phyloP scores from a whole-genome alignment of 2,329 filamentous ascomycete genomes.

The Rhynchosporium secalis region DNA sequence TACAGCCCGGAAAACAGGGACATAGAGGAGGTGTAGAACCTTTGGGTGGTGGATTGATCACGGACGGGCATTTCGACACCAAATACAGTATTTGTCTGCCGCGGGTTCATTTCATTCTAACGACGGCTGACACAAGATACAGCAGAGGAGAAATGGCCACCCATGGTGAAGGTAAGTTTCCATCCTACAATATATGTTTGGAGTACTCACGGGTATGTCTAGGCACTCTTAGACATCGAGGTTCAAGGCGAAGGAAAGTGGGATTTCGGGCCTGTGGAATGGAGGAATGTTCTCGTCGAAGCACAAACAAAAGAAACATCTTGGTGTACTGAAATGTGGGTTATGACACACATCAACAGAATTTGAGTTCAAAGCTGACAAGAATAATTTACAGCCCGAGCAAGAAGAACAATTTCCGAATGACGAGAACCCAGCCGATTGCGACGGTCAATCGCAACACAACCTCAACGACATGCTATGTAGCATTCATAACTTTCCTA shows the following conservation, averaged over 20 bases:
- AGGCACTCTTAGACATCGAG: slow-evolving; percentile 9
- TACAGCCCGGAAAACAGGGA: background rate
- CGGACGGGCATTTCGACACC: slow-evolving; percentile 9
- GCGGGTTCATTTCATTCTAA: too few relatives aligned
- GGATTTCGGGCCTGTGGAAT: slow-evolving; percentile 10
- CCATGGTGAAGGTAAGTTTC: background rate
- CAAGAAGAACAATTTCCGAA: background rate
- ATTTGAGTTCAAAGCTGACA: background rate
- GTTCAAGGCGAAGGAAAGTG: slow-evolving; percentile 1
- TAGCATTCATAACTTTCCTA: slow-evolving; percentile 5
- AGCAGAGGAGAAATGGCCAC: slow-evolving; percentile 1
- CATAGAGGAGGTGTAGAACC: background rate
- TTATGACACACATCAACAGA: background rate
- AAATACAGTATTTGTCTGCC: background rate
- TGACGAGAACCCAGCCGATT: slow-evolving; percentile 2
- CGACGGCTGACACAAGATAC: background rate
- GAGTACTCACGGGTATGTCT: background rate
- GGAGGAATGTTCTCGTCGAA: slow-evolving; percentile 12
- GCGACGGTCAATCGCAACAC: slow-evolving; percentile 3
- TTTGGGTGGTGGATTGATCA: slow-evolving; percentile 1
- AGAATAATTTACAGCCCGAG: background rate
- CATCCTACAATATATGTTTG: background rate
- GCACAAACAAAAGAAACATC: slow-evolving; percentile 4
- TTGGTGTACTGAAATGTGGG: slow-evolving; percentile 11
- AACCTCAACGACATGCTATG: slow-evolving; percentile 7